Percentiles rank a stretch among this genome's conserved stretches.
Evolutionary conservation across 495 filamentous ascomycete species (phyloP).

Genomic region (Daldinia grandis): DNA sequence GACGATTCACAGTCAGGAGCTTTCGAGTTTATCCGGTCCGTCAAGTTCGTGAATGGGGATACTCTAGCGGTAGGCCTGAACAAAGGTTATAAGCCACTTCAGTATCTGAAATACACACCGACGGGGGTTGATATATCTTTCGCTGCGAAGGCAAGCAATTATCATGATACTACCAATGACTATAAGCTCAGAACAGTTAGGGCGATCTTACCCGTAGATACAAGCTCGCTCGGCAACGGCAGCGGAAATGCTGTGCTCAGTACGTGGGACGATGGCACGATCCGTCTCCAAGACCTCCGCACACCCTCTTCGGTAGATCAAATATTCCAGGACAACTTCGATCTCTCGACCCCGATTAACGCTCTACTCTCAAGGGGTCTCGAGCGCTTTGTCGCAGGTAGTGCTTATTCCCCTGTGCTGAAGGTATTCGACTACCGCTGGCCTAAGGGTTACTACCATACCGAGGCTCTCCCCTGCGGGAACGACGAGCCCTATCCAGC

Average conservation of each 20-base stretch:
- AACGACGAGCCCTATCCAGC: conserved; percentile 45
- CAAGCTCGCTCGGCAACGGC: conserved; percentile 36
- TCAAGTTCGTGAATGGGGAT: conserved; percentile 51
- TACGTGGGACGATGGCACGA: conserved; percentile 57
- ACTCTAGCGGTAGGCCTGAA: conserved; percentile 50
- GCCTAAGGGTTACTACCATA: conserved; percentile 55
- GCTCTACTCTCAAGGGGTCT: conserved; percentile 52
- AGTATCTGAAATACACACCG: conserved; percentile 50
- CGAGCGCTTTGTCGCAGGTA: conserved; percentile 55
- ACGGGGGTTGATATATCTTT: conserved; percentile 46
- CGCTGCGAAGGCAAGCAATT: conserved; percentile 21
- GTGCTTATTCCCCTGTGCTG: conserved; percentile 46
- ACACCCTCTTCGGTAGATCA: conserved; percentile 48
- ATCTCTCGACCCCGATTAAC: conserved; percentile 50
- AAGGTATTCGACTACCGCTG: conserved; percentile 61
- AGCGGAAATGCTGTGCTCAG: conserved; percentile 53
- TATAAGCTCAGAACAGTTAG: conserved; percentile 37
- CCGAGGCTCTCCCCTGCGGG: conserved; percentile 51
- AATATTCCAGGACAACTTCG: conserved; percentile 57
- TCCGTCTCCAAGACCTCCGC: conserved; percentile 56
- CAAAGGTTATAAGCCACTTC: conserved; percentile 48
- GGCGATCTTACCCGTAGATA: conserved; percentile 51
- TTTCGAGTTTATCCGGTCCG: conserved; percentile 41
- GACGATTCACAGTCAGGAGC: not conserved
- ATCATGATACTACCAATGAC: not conserved